A percentile compares a stretch with the other conserved stretches of the same genome.
These are phyloP conservation scores for Avena atlantica DNA, from an alignment of 176 grass and related monocot species.

Conservation along the genomic window DNA sequence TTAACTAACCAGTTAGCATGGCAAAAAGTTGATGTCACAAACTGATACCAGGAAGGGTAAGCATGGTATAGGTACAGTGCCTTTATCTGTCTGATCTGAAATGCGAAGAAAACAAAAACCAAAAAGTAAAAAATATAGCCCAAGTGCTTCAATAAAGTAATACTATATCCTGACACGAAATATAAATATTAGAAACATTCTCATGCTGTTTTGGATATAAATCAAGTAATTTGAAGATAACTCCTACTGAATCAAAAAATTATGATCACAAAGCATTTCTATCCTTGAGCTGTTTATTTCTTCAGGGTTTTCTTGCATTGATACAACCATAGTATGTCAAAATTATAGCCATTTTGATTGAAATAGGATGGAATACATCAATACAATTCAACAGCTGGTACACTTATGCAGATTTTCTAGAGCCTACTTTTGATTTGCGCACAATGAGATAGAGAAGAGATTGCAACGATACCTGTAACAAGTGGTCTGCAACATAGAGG, in stretches of 20 bases:
- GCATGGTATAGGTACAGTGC: slow-evolving; percentile 81
- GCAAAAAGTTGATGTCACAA: slow-evolving; percentile 94
- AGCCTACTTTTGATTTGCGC: not conserved
- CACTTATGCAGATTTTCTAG: not conserved
- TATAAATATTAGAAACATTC: not conserved
- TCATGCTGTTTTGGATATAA: not conserved
- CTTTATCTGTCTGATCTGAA: slow-evolving; percentile 78
- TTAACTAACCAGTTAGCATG: slow-evolving; percentile 89
- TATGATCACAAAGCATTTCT: not conserved
- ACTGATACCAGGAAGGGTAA: slow-evolving; percentile 85
- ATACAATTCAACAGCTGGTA: slow-evolving; percentile 1
- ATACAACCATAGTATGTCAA: not conserved
- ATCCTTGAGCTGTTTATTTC: not conserved
- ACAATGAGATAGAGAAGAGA: not conserved
- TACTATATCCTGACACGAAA: slow-evolving; percentile 12
- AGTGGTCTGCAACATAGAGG: slow-evolving; percentile 86
- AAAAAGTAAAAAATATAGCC: slow-evolving; percentile 23
- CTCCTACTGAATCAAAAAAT: not conserved
- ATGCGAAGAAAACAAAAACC: slow-evolving; percentile 28
- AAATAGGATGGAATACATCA: not conserved
- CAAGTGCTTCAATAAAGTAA: not conserved
- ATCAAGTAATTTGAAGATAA: not conserved
- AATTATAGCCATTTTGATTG: not conserved
- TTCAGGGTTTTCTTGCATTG: slow-evolving; percentile 6
- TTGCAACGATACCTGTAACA: slow-evolving; percentile 66